phyloP scores from a whole-genome alignment of 1,139 yeast species.

The Blastobotrys illinoisensis region DNA sequence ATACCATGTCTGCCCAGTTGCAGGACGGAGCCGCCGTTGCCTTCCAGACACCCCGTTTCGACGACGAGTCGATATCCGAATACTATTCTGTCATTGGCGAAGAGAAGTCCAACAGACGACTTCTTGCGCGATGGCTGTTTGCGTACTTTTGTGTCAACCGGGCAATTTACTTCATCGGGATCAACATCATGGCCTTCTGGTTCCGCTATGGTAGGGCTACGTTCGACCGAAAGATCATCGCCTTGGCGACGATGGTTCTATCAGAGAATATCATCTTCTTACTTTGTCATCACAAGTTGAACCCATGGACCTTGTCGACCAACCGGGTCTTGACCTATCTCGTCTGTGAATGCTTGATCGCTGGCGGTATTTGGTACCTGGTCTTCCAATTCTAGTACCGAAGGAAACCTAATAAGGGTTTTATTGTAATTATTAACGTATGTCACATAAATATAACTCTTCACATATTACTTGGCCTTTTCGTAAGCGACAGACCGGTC shows the following conservation, averaged over 20 bases:
- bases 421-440: too few species aligned
- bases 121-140: neutral
- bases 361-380: neutral
- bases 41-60: neutral
- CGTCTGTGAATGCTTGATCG: neutral
- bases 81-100: neutral
- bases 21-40: too few species aligned
- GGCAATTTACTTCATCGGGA: neutral
- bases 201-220: neutral
- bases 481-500: conserved; percentile 33
- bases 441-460: neutral
- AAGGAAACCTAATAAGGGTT: too few species aligned
- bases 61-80: neutral
- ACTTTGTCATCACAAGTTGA: neutral
- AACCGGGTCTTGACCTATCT: neutral
- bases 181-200: neutral
- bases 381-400: neutral
- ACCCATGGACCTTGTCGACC: neutral
- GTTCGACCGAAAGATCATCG: neutral
- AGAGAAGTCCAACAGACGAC: neutral
- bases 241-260: neutral
- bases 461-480: conserved; percentile 1
- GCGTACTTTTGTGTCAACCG: neutral
- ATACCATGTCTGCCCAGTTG: too few species aligned
- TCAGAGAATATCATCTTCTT: neutral